phyloP scores from a whole-genome alignment of 305 asterid species.

The Fraxinus baroniana region DNA sequence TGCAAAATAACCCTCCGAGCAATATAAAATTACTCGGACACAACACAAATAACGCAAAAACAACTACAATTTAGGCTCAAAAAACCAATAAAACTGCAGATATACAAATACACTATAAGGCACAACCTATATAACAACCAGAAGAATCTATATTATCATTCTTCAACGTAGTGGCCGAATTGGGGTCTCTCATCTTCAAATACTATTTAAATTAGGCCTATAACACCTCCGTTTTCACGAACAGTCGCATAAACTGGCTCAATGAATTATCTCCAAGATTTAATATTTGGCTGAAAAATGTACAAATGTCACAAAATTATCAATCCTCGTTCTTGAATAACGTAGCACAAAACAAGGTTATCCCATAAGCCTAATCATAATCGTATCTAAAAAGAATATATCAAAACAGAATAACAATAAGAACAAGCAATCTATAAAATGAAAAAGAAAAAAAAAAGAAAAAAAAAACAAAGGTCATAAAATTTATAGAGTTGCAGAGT shows the following conservation, averaged over 20 bases:
- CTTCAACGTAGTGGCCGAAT: conserved; percentile 33
- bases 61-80: conserved; percentile 33
- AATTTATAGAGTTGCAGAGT: conserved; percentile 30
- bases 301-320: conserved; percentile 23
- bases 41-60: conserved; percentile 24
- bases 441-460: neutral
- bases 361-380: conserved; percentile 24
- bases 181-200: conserved; percentile 67
- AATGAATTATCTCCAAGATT: conserved; percentile 38
- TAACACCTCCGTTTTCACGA: conserved; percentile 36
- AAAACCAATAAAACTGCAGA: conserved; percentile 23
- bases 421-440: conserved; percentile 42
- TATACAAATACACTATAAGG: conserved; percentile 36
- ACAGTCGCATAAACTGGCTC: conserved; percentile 33
- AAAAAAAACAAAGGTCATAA: conserved; percentile 27
- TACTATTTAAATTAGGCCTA: conserved; percentile 34
- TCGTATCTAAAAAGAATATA: conserved; percentile 2
- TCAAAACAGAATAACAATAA: conserved; percentile 39
- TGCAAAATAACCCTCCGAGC: conserved; percentile 41
- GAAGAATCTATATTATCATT: conserved; percentile 34
- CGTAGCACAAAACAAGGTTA: conserved; percentile 22
- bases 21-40: conserved; percentile 58
- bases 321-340: conserved; percentile 19
- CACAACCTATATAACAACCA: conserved; percentile 37
- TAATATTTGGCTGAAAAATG: conserved; percentile 34